These are phyloP conservation scores for Zasmidium cellare DNA, from an alignment of 2,329 filamentous ascomycete genomes.

Conservation along the genomic window DNA sequence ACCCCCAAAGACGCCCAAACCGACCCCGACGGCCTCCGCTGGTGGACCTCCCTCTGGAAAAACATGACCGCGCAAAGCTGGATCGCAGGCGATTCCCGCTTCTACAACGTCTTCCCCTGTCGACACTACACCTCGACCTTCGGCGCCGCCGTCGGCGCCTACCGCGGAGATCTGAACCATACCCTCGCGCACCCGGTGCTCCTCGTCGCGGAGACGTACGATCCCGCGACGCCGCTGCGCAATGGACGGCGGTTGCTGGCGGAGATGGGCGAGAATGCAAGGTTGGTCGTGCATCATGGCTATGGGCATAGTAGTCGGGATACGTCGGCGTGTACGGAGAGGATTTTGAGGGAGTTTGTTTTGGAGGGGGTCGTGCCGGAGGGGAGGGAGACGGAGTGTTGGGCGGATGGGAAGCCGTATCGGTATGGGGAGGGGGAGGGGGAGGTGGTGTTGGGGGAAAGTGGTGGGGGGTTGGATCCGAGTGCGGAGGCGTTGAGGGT, in stretches of 20 bases:
- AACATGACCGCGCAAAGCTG: background rate
- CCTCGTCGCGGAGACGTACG: background rate
- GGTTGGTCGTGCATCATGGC: background rate
- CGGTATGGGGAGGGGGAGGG: background rate
- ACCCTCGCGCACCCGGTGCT: background rate
- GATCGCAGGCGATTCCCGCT: background rate
- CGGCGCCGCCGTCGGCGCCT: background rate
- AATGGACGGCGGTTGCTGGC: background rate
- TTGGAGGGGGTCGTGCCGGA: background rate
- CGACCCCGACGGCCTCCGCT: background rate
- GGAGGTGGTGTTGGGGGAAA: too few species aligned
- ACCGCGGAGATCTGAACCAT: background rate
- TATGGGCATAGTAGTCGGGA: background rate
- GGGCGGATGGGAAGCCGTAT: background rate
- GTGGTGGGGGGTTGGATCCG: too few species aligned
- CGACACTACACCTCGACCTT: background rate
- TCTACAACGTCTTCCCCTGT: background rate
- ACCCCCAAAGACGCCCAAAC: background rate
- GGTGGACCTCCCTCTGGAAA: background rate
- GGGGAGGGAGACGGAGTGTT: background rate
- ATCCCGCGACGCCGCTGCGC: background rate
- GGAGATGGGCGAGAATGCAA: background rate
- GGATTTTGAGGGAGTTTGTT: background rate
- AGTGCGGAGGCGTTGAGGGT: too few species aligned
- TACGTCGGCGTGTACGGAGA: background rate